These are phyloP conservation scores for Elongisporangium senticosum DNA, from an alignment of 352 stramenopile species.

Conservation along the genomic window DNA sequence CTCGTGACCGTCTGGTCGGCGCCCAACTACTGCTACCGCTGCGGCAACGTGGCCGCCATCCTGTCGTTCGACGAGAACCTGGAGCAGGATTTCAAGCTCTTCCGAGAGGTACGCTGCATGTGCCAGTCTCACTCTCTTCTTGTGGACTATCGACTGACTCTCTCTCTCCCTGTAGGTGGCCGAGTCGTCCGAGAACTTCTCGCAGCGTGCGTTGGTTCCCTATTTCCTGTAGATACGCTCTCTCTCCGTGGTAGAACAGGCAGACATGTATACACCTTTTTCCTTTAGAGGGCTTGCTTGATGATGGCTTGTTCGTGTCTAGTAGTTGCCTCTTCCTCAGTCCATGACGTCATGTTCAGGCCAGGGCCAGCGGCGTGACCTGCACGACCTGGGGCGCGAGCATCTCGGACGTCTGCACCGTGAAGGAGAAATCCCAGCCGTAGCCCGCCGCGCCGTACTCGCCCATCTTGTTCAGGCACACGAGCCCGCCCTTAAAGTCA, in stretches of 20 bases:
- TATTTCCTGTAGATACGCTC: constrained; percentile 75
- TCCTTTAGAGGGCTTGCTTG: background rate
- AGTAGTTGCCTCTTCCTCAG: background rate
- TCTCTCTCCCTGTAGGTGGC: constrained; percentile 44
- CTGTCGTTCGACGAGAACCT: constrained; percentile 80
- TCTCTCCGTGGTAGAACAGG: constrained; percentile 1
- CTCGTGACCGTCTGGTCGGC: constrained; percentile 82
- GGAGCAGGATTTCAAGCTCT: constrained; percentile 85
- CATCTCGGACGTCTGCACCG: constrained; percentile 62
- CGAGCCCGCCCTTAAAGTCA: constrained; percentile 68
- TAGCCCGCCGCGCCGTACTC: constrained; percentile 72
- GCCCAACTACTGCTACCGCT: constrained; percentile 85
- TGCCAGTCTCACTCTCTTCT: constrained; percentile 7
- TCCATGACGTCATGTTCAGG: background rate
- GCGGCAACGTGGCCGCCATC: constrained; percentile 80
- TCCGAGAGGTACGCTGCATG: constrained; percentile 73
- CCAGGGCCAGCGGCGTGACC: constrained; percentile 30
- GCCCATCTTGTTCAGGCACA: constrained; percentile 67
- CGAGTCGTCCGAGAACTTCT: constrained; percentile 76
- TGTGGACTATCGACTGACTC: constrained; percentile 2
- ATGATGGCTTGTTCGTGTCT: background rate
- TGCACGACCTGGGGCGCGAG: constrained; percentile 37
- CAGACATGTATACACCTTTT: constrained; percentile 7
- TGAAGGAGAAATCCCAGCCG: constrained; percentile 69
- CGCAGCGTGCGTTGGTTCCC: constrained; percentile 70